Evolutionary conservation across 1,284 basidiomycete genomes (phyloP), one percentile per base, ranked within the genome.

Genomic region (Tylopilus sp.): DNA sequence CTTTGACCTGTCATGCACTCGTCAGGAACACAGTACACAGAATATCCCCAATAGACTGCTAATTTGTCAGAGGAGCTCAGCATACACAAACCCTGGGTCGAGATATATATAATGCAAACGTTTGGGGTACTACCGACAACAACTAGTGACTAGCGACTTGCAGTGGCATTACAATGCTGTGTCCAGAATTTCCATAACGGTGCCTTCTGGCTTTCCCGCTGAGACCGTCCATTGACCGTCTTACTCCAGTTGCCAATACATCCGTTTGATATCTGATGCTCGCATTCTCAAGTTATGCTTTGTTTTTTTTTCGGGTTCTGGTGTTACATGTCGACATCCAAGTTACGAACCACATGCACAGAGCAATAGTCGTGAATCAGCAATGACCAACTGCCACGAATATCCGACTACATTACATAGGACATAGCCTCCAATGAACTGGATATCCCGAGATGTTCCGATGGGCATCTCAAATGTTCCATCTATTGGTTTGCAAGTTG

Each of bases 401-500:
- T 30, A 21, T 19, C 29, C n/a, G 12, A 15, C 35, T 11, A 33
- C 21, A 37, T 8, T 18, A n/a, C 34, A n/a, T 31, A 33, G 44
- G 46, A 48, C 49, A 49, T 7, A 26, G 18, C 28, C 28, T 41
- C 28, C 4, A 40, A n/a, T 23, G 18, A 44, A 15, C 7, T 11
- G 29, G 38, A 33, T 35, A 44, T 40, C 28, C 37, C 13, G 9
- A 43, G 41, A 41, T 18, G 37, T 30, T 26, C 39, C 28, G 18
- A 18, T 41, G 12, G 36, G 33, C 38, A 39, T 44, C 31, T 56
- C 34, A 44, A 12, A 9, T 18, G 35, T 53, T 36, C 36, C 25
- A 45, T 41, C 40, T 35, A 15, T 46, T 23, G 23, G 23, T 34
- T 49, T 43, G 36, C 37, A 33, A 10, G 38, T 51, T 31, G 44